Percentiles rank a stretch among this genome's conserved stretches.
These are phyloP conservation scores for Colletotrichum theobromicola DNA, from an alignment of 2,329 filamentous ascomycete species.

Conservation along the genomic window DNA sequence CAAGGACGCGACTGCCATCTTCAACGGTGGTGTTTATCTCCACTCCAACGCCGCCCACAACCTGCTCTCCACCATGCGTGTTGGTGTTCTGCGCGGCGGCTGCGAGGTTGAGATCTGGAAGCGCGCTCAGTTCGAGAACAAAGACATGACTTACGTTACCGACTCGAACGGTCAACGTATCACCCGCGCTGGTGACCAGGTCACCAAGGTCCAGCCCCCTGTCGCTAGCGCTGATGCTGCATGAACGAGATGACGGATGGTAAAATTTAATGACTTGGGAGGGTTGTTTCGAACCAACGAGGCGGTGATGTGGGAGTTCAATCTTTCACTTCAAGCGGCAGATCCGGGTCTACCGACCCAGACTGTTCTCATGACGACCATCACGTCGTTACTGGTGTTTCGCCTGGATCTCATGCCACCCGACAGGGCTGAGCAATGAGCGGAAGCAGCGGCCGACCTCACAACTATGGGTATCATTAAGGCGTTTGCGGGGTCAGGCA, in stretches of 20 bases:
- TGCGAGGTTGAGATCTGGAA: conserved; percentile 95
- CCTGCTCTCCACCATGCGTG: conserved; percentile 84
- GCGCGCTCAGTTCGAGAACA: conserved; percentile 82
- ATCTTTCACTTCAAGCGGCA: not conserved
- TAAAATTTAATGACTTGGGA: not conserved
- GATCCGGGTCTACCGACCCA: too few relatives aligned
- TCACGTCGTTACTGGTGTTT: not conserved
- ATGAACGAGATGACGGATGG: conserved; percentile 39
- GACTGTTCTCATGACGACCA: not conserved
- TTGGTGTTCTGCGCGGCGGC: conserved; percentile 84
- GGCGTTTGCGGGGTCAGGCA: conserved; percentile 18
- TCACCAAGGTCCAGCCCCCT: conserved; percentile 82
- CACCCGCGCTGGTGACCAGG: conserved; percentile 83
- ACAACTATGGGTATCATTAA: conserved; percentile 8
- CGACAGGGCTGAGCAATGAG: not conserved
- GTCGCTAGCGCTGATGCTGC: conserved; percentile 85
- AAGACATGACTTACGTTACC: conserved; percentile 80
- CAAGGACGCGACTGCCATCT: conserved; percentile 88
- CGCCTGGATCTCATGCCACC: not conserved
- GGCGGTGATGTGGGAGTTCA: not conserved
- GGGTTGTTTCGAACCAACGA: not conserved
- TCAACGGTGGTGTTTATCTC: conserved; percentile 90
- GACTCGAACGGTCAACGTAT: conserved; percentile 84
- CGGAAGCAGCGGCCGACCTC: not conserved
- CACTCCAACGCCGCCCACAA: conserved; percentile 93